These are phyloP conservation scores for Coemansia sp. DNA, from an alignment of 192 early-diverging fungal species.

Conservation along the genomic window DNA sequence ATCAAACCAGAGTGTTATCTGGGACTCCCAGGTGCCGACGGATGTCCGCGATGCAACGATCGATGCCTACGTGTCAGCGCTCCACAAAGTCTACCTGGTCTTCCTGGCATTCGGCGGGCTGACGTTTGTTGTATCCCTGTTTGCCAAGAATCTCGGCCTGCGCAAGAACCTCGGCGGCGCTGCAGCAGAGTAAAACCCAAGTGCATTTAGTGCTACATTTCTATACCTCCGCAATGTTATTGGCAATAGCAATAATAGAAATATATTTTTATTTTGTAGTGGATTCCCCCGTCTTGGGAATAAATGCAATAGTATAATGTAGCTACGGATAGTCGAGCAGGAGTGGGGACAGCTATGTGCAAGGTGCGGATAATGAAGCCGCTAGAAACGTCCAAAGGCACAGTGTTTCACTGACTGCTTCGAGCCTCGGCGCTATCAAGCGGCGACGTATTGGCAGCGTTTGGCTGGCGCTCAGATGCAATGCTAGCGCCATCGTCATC, in stretches of 20 bases:
- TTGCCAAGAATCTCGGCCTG: slow-evolving; percentile 47
- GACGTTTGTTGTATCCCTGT: slow-evolving; percentile 53
- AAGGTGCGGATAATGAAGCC: neutral
- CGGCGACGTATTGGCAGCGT: neutral
- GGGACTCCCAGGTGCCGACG: slow-evolving; percentile 15
- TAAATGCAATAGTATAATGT: slow-evolving; percentile 11
- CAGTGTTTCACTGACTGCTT: neutral
- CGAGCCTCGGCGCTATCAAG: neutral
- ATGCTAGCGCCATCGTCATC: neutral
- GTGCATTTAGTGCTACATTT: no score
- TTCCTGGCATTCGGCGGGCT: slow-evolving; percentile 53
- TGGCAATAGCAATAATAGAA: neutral
- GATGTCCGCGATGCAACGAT: slow-evolving; percentile 43
- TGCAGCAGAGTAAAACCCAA: slow-evolving; percentile 5
- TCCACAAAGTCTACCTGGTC: slow-evolving; percentile 53
- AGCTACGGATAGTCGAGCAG: neutral
- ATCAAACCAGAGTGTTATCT: slow-evolving; percentile 33
- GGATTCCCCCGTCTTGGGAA: slow-evolving; percentile 38
- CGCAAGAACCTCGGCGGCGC: slow-evolving; percentile 24
- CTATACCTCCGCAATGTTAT: neutral
- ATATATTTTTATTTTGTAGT: neutral
- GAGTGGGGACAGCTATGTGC: neutral
- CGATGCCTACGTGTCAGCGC: slow-evolving; percentile 53
- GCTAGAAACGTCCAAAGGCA: neutral
- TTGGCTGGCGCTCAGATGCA: neutral